A percentile compares a stretch with the other conserved stretches of the same genome.
These are phyloP conservation scores for Fusarium beomiforme DNA, from an alignment of 2,329 filamentous ascomycete species.

Conservation along the genomic window DNA sequence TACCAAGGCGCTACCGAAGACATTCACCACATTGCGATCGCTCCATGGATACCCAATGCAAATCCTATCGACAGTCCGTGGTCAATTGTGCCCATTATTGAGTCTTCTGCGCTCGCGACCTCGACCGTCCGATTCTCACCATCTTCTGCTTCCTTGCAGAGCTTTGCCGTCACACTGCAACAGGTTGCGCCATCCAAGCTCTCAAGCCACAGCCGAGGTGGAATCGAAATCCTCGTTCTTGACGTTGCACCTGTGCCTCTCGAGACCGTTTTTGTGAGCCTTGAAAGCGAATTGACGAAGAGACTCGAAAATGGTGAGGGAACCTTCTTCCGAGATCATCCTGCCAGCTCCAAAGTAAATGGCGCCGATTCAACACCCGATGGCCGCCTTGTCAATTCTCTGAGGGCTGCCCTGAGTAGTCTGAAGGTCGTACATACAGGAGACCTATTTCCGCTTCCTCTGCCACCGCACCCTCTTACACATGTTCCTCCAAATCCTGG, in stretches of 20 bases:
- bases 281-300: constrained; percentile 83
- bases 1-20: constrained; percentile 45
- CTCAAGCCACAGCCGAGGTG: constrained; percentile 74
- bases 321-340: constrained; percentile 77
- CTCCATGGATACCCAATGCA: constrained; percentile 74
- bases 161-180: constrained; percentile 78
- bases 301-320: constrained; percentile 85
- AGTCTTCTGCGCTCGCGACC: constrained; percentile 72
- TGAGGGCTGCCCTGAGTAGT: constrained; percentile 78
- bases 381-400: constrained; percentile 69
- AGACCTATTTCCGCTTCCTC: constrained; percentile 79
- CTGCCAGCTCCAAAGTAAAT: constrained; percentile 53
- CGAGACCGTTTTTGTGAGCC: constrained; percentile 85
- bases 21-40: constrained; percentile 74
- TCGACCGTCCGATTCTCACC: constrained; percentile 85
- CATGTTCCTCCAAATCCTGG: constrained; percentile 86
- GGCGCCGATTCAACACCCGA: constrained; percentile 55
- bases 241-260: constrained; percentile 83
- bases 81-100: constrained; percentile 83
- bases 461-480: constrained; percentile 86
- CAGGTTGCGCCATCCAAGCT: constrained; percentile 80
- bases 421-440: constrained; percentile 84
- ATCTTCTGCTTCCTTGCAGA: constrained; percentile 77
- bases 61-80: constrained; percentile 73
- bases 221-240: constrained; percentile 85